These are phyloP conservation scores for Arthroderma uncinatum DNA, from an alignment of 2,329 filamentous ascomycete genomes.

Conservation along the genomic window DNA sequence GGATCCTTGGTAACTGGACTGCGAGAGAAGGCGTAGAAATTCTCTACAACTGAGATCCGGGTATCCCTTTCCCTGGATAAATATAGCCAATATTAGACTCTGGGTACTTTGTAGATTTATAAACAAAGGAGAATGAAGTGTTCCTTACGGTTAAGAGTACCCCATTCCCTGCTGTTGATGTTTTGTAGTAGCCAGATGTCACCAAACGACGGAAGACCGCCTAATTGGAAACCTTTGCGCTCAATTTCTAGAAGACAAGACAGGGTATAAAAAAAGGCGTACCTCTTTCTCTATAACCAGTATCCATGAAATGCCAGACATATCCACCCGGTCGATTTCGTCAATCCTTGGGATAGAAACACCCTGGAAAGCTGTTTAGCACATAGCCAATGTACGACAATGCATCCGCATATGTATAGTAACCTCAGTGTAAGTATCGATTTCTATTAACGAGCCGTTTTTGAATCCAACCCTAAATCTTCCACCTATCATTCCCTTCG, in stretches of 20 bases:
- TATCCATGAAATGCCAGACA: slow-evolving; percentile 44
- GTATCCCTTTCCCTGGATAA: slow-evolving; percentile 51
- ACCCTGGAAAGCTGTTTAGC: slow-evolving; percentile 34
- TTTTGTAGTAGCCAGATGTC: slow-evolving; percentile 37
- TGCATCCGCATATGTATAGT: slow-evolving; percentile 13
- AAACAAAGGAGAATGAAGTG: neutral
- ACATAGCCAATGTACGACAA: neutral
- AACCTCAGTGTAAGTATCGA: slow-evolving; percentile 25
- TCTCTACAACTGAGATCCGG: slow-evolving; percentile 49
- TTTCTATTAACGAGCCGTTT: slow-evolving; percentile 27
- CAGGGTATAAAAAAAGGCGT: neutral
- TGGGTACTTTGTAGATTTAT: neutral
- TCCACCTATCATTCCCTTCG: slow-evolving; percentile 36
- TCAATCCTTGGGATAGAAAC: slow-evolving; percentile 41
- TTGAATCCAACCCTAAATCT: slow-evolving; percentile 21
- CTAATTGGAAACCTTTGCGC: slow-evolving; percentile 24
- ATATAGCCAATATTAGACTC: neutral
- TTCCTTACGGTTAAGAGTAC: slow-evolving; percentile 45
- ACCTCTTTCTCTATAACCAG: slow-evolving; percentile 56
- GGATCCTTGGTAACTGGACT: slow-evolving; percentile 16
- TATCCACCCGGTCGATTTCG: slow-evolving; percentile 36
- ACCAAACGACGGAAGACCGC: slow-evolving; percentile 50
- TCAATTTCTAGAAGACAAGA: neutral
- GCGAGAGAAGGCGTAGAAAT: slow-evolving; percentile 40
- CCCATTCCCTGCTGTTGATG: slow-evolving; percentile 34